These are phyloP conservation scores for peach (Prunus persica) DNA, from an alignment of 306 rosid species.

Conservation along the genomic window DNA sequence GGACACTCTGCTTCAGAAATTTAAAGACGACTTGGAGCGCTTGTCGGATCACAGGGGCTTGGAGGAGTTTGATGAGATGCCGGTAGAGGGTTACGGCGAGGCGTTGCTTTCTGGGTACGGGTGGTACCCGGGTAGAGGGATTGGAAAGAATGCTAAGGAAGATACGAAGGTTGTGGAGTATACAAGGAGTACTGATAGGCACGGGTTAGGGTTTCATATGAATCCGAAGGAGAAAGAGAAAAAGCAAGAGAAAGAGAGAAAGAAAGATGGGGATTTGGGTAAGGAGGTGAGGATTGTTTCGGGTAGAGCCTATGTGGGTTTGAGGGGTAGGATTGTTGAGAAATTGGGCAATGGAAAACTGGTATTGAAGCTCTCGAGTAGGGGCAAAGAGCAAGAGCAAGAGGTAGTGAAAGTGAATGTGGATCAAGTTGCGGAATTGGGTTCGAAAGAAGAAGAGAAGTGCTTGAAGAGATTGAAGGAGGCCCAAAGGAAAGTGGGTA, in stretches of 20 bases:
- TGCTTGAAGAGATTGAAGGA: conserved; percentile 57
- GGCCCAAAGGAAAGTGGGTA: conserved; percentile 20
- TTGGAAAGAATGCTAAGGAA: conserved; percentile 68
- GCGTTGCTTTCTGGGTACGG: conserved; percentile 87
- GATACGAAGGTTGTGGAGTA: conserved; percentile 59
- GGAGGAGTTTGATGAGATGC: conserved; percentile 59
- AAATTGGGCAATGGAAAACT: conserved; percentile 31
- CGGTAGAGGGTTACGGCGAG: conserved; percentile 76
- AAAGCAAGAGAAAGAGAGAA: neutral
- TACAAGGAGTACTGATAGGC: conserved; percentile 47
- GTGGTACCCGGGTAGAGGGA: conserved; percentile 80
- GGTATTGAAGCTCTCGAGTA: conserved; percentile 40
- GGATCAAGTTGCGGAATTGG: conserved; percentile 51
- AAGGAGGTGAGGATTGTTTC: conserved; percentile 51
- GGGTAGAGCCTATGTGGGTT: conserved; percentile 53
- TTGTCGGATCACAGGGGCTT: conserved; percentile 58
- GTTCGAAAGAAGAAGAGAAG: conserved; percentile 64
- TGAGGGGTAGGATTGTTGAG: conserved; percentile 49
- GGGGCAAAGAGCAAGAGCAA: conserved; percentile 8
- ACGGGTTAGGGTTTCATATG: conserved; percentile 65
- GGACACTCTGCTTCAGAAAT: conserved; percentile 43
- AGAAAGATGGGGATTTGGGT: conserved; percentile 19
- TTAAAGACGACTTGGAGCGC: conserved; percentile 48
- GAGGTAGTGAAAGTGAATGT: conserved; percentile 38
- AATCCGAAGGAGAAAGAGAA: neutral